phyloP scores from a whole-genome alignment of 805 yeast genomes.

The Cyberlindnera bimundalis region DNA sequence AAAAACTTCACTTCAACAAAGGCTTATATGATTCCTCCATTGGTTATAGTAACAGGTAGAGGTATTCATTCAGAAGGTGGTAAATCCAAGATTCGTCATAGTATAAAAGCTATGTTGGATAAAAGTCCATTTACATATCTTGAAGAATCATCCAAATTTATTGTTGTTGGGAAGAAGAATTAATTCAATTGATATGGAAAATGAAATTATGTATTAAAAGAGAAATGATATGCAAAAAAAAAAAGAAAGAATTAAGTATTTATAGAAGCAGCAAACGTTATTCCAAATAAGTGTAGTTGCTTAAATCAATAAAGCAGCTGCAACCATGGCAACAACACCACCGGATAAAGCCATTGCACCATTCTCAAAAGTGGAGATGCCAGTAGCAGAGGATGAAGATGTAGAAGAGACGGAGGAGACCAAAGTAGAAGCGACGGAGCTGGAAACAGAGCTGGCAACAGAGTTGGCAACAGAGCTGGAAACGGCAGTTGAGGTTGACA shows the following conservation, averaged over 20 bases:
- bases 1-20: slow-evolving; percentile 33
- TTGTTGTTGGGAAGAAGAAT: slow-evolving; percentile 38
- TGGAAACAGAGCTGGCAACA: too few species aligned
- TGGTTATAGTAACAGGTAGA: slow-evolving; percentile 60
- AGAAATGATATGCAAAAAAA: too few species aligned
- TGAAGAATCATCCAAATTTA: slow-evolving; percentile 44
- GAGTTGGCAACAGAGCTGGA: too few species aligned
- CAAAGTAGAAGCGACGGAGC: too few species aligned
- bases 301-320: slow-evolving; percentile 7
- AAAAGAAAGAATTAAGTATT: too few species aligned
- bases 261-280: too few species aligned
- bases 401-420: too few species aligned
- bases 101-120: slow-evolving; percentile 40
- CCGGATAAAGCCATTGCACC: slow-evolving; percentile 10
- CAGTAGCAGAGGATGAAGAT: background rate
- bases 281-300: too few species aligned
- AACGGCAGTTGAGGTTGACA: slow-evolving; percentile 3
- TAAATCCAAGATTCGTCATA: slow-evolving; percentile 41
- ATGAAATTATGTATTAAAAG: too few species aligned
- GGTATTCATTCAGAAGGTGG: slow-evolving; percentile 69
- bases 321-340: slow-evolving; percentile 6
- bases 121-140: slow-evolving; percentile 38
- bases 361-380: slow-evolving; percentile 6
- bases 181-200: background rate
- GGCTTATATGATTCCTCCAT: slow-evolving; percentile 40